Percentiles rank a stretch among this genome's conserved stretches.
phyloP scores from a whole-genome alignment of 164 flowering plant genomes.

The Berberis thunbergii region DNA sequence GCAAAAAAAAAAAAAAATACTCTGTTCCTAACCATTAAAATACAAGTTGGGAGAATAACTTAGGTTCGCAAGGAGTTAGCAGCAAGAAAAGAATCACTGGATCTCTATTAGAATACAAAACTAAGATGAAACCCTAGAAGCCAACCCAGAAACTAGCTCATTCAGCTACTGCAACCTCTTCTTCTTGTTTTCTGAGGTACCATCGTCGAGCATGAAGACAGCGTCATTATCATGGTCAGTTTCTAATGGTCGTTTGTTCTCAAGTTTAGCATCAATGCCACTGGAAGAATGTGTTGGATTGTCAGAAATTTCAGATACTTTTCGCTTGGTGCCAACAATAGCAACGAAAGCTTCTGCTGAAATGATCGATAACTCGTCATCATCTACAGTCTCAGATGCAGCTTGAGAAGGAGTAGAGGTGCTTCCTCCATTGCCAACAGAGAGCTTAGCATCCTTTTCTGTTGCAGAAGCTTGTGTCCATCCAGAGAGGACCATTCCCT shows the following conservation, averaged over 20 bases:
- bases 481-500: constrained; percentile 88
- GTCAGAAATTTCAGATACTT: constrained; percentile 29
- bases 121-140: background rate
- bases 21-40: background rate
- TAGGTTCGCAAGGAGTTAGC: background rate
- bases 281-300: constrained; percentile 8
- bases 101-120: background rate
- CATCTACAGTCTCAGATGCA: constrained; percentile 21
- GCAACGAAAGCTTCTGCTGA: constrained; percentile 10
- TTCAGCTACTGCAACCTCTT: constrained; percentile 29
- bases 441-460: constrained; percentile 20
- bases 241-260: constrained; percentile 16
- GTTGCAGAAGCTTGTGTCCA: constrained; percentile 47
- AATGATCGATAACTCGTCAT: constrained; percentile 30
- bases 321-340: constrained; percentile 51
- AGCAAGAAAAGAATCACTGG: background rate
- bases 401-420: constrained; percentile 33
- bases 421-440: constrained; percentile 38
- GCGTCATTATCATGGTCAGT: constrained; percentile 32
- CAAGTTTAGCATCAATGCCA: constrained; percentile 9
- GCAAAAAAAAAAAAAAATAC: background rate
- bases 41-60: constrained; percentile 2
- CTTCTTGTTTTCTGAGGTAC: constrained; percentile 29
- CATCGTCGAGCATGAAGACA: constrained; percentile 32
- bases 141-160: background rate